phyloP scores from a whole-genome alignment of 306 rosid genomes.

The Medicago lupulina region DNA sequence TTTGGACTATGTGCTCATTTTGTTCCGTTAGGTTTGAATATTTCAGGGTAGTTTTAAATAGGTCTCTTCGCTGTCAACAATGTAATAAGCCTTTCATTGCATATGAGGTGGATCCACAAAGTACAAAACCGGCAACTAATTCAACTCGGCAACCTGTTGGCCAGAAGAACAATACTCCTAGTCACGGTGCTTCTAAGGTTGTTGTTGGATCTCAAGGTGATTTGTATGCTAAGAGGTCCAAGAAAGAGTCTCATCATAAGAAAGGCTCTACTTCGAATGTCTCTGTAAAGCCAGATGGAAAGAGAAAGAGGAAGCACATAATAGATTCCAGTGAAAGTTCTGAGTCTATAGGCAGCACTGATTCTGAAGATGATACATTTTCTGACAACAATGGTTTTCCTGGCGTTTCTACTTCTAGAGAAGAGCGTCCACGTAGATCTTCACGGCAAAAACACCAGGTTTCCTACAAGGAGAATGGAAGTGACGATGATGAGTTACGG shows the following conservation, averaged over 20 bases:
- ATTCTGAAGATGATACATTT: constrained; percentile 60
- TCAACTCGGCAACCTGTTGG: constrained; percentile 56
- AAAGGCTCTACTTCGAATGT: constrained; percentile 38
- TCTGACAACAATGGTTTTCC: constrained; percentile 48
- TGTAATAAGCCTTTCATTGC: constrained; percentile 73
- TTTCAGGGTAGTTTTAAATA: constrained; percentile 58
- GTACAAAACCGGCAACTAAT: constrained; percentile 47
- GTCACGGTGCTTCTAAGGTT: constrained; percentile 50
- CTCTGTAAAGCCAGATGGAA: constrained; percentile 54
- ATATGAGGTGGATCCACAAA: constrained; percentile 53
- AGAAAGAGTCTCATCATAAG: constrained; percentile 39
- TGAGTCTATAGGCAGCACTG: constrained; percentile 55
- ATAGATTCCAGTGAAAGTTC: constrained; percentile 70
- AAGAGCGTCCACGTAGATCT: constrained; percentile 72
- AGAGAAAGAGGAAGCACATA: constrained; percentile 59
- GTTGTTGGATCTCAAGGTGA: constrained; percentile 52
- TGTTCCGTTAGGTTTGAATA: constrained; percentile 70
- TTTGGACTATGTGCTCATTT: constrained; percentile 83
- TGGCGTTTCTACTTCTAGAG: constrained; percentile 45
- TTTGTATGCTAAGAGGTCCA: constrained; percentile 44
- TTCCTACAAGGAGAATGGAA: constrained; percentile 73
- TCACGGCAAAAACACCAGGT: constrained; percentile 69
- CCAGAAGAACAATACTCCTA: constrained; percentile 47
- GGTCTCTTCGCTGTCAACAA: constrained; percentile 69
- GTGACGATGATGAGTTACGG: constrained; percentile 55